Evolutionary conservation across 2,329 filamentous ascomycete species (phyloP).

Genomic region (Fusarium caatingaense): DNA sequence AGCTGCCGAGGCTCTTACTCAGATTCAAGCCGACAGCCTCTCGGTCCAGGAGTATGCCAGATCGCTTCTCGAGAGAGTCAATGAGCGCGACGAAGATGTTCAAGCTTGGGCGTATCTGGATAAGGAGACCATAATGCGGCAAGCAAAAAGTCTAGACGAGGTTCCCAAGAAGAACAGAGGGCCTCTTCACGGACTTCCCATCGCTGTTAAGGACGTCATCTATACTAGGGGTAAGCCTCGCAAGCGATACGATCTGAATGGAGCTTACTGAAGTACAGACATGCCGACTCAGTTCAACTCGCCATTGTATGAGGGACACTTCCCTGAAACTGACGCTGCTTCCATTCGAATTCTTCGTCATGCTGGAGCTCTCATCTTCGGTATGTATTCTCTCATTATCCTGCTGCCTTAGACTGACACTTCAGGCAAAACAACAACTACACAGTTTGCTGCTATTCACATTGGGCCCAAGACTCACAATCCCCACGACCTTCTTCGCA

Average conservation of each 20-base stretch:
- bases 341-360: slow-evolving; percentile 63
- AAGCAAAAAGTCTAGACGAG: slow-evolving; percentile 63
- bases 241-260: not conserved
- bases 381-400: slow-evolving; percentile 4
- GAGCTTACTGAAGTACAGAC: slow-evolving; percentile 48
- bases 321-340: slow-evolving; percentile 62
- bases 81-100: slow-evolving; percentile 56
- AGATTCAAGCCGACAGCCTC: slow-evolving; percentile 56
- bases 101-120: slow-evolving; percentile 65
- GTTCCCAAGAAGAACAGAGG: slow-evolving; percentile 62
- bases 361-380: slow-evolving; percentile 68
- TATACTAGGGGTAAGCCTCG: slow-evolving; percentile 60
- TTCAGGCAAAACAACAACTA: slow-evolving; percentile 60
- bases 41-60: slow-evolving; percentile 63
- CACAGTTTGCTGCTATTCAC: slow-evolving; percentile 70
- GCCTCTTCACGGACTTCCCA: slow-evolving; percentile 66
- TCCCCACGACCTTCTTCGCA: slow-evolving; percentile 72
- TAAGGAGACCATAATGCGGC: slow-evolving; percentile 57
- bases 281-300: slow-evolving; percentile 70
- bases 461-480: slow-evolving; percentile 67
- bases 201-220: slow-evolving; percentile 72
- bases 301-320: slow-evolving; percentile 61
- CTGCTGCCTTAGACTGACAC: not conserved
- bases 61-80: slow-evolving; percentile 60
- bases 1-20: slow-evolving; percentile 56